Percentiles rank a stretch among this genome's conserved stretches.
Evolutionary conservation across 1,139 yeast species (phyloP).

Genomic region (Zygosaccharomyces sapae): DNA sequence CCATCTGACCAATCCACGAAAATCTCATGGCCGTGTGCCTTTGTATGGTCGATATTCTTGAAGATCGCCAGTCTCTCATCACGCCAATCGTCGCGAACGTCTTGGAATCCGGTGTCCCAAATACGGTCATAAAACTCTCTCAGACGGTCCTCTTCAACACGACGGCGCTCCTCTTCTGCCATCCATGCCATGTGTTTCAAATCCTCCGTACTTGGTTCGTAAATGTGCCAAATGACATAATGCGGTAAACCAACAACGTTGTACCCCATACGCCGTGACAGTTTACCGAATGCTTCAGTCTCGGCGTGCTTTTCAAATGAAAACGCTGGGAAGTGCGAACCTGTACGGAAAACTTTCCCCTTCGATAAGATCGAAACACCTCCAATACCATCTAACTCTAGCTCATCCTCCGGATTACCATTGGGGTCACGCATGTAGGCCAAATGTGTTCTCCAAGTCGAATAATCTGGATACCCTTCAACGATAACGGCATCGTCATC

Average conservation of each 20-base stretch:
- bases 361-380: constrained; percentile 82
- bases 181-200: constrained; percentile 94
- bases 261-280: constrained; percentile 76
- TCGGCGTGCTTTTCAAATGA: constrained; percentile 89
- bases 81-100: constrained; percentile 64
- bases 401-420: constrained; percentile 81
- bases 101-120: constrained; percentile 74
- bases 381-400: constrained; percentile 88
- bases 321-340: constrained; percentile 86
- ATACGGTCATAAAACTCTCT: constrained; percentile 67
- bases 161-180: constrained; percentile 85
- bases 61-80: constrained; percentile 61
- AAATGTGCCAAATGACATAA: constrained; percentile 88
- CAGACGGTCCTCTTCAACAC: constrained; percentile 60
- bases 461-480: constrained; percentile 88
- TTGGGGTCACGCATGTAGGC: constrained; percentile 83
- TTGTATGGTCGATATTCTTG: constrained; percentile 64
- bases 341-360: constrained; percentile 74
- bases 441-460: constrained; percentile 88
- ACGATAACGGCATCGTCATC: constrained; percentile 88
- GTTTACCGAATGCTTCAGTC: constrained; percentile 88
- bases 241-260: constrained; percentile 82
- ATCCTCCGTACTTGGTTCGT: constrained; percentile 84
- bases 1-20: constrained; percentile 59
- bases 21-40: constrained; percentile 33